Percentiles rank a stretch among this genome's conserved stretches.
phyloP scores from a whole-genome alignment of 2,329 filamentous ascomycete species.

The Diplodia intermedia region DNA sequence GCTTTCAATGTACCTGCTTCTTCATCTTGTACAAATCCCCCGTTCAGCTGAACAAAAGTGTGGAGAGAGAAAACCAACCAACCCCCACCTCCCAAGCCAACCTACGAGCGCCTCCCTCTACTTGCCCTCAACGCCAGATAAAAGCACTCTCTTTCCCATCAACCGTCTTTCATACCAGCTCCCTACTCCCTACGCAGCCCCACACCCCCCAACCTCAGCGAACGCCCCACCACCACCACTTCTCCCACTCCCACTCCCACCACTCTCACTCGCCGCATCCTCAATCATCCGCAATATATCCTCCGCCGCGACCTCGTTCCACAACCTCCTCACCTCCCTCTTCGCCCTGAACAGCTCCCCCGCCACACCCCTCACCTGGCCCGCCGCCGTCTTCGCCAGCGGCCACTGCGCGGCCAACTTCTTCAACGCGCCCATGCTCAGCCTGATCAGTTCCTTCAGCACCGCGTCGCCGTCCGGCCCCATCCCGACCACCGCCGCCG shows the following conservation, averaged over 20 bases:
- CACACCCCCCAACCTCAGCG: background rate
- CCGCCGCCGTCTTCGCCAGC: slow-evolving; percentile 71
- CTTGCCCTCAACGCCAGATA: background rate
- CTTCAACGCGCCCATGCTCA: slow-evolving; percentile 79
- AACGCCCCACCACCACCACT: background rate
- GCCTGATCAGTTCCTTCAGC: slow-evolving; percentile 72
- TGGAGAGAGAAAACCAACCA: background rate
- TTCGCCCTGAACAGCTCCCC: slow-evolving; percentile 67
- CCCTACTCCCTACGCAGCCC: background rate
- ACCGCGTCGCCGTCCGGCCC: slow-evolving; percentile 1
- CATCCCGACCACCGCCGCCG: background rate
- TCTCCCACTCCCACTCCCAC: background rate
- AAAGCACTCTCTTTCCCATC: background rate
- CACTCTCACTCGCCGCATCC: slow-evolving; percentile 27
- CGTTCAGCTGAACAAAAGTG: background rate
- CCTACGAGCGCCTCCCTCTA: background rate
- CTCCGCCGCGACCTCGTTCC: slow-evolving; percentile 27
- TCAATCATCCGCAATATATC: slow-evolving; percentile 30
- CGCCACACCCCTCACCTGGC: slow-evolving; percentile 79
- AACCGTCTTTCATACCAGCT: background rate
- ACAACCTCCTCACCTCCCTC: slow-evolving; percentile 45
- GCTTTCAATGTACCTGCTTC: background rate
- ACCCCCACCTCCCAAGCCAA: background rate
- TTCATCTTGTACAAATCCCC: background rate
- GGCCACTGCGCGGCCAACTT: slow-evolving; percentile 73